A percentile compares a stretch with the other conserved stretches of the same genome.
Evolutionary conservation across 78 protist species (phyloP).

Genomic region (Emiliania huxleyi): DNA sequence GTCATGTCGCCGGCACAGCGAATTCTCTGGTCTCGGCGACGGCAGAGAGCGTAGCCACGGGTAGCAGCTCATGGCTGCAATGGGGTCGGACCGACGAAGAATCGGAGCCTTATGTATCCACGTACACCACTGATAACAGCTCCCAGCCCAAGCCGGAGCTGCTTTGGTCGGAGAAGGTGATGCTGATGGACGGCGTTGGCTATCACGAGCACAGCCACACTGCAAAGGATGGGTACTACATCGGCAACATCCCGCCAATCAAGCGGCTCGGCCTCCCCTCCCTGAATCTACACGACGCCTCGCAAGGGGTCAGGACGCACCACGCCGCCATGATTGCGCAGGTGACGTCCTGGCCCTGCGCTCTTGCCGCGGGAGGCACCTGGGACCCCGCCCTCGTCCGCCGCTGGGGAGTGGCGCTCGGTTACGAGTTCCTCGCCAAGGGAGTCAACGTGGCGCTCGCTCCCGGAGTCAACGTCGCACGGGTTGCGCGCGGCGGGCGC

Average conservation of each 20-base stretch:
- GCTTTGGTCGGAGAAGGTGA: too few relatives aligned
- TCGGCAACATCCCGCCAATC: conserved; percentile 23
- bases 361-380: conserved; percentile 5
- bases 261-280: conserved; percentile 23
- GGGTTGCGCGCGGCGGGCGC: conserved; percentile 42
- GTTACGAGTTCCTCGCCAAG: neutral
- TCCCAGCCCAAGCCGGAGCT: too few relatives aligned
- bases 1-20: too few relatives aligned
- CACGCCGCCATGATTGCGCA: too few relatives aligned
- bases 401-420: neutral
- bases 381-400: conserved; percentile 27
- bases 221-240: neutral
- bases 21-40: too few relatives aligned
- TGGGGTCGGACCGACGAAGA: too few relatives aligned
- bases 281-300: conserved; percentile 29
- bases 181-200: too few relatives aligned
- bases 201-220: too few relatives aligned
- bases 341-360: conserved; percentile 24
- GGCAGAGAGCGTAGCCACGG: too few relatives aligned
- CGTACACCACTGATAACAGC: too few relatives aligned
- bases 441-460: conserved; percentile 31
- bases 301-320: conserved; percentile 21
- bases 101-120: too few relatives aligned
- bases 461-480: conserved; percentile 32
- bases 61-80: too few relatives aligned